These are phyloP conservation scores for Alopecurus myosuroides DNA, from an alignment of 176 grass and related monocot species.

Conservation along the genomic window DNA sequence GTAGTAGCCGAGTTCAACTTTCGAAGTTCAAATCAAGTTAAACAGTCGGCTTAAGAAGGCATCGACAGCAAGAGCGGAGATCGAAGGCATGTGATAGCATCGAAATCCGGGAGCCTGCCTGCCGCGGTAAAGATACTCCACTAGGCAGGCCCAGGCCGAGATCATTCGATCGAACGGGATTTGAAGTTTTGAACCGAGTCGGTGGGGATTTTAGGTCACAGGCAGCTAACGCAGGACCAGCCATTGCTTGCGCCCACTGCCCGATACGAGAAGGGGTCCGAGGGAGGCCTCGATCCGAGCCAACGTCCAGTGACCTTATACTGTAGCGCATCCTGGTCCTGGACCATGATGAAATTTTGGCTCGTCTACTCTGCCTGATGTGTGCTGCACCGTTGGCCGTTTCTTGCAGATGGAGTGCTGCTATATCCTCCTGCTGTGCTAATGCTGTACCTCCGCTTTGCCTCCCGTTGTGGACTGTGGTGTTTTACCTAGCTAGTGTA, in stretches of 20 bases:
- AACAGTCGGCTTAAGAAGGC: not conserved
- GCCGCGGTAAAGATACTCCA: not conserved
- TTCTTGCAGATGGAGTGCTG: not conserved
- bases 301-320: not conserved
- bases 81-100: constrained; percentile 1
- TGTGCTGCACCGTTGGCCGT: not conserved
- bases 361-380: not conserved
- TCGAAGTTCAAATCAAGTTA: constrained; percentile 22
- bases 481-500: too few species aligned
- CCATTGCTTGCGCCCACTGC: constrained; percentile 4
- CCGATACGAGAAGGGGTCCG: constrained; percentile 9
- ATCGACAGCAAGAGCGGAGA: not conserved
- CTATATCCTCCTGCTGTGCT: not conserved
- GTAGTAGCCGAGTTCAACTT: not conserved
- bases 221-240: not conserved
- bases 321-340: not conserved
- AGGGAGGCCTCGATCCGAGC: not conserved
- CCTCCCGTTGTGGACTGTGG: not conserved
- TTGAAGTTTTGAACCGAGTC: constrained; percentile 27
- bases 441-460: not conserved
- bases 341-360: not conserved
- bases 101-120: not conserved
- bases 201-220: not conserved
- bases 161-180: not conserved
- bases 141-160: not conserved